A percentile compares a stretch with the other conserved stretches of the same genome.
Evolutionary conservation across 73 alveolate species (phyloP).

Genomic region (Paramecium sexaurelia): DNA sequence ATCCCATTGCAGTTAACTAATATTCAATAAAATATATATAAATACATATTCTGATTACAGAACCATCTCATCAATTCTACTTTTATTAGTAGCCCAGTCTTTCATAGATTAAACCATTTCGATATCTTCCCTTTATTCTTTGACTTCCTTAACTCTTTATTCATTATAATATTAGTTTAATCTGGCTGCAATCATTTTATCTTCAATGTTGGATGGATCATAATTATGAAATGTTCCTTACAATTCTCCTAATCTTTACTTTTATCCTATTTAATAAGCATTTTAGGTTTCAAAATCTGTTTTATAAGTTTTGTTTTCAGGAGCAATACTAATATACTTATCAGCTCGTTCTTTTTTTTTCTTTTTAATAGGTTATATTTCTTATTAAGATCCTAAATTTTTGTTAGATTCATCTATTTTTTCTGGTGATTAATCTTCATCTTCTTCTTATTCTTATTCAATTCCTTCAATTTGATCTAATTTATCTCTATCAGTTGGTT

Average conservation of each 20-base stretch:
- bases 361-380: not conserved
- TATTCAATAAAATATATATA: not conserved
- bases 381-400: not conserved
- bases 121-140: constrained; percentile 12
- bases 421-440: not conserved
- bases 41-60: constrained; percentile 31
- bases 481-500: constrained; percentile 4
- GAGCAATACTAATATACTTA: constrained; percentile 48
- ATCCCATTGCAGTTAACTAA: constrained; percentile 18
- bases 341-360: not conserved
- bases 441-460: not conserved
- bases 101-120: constrained; percentile 6
- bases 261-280: constrained; percentile 24
- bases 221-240: not conserved
- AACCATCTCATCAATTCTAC: constrained; percentile 48
- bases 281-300: constrained; percentile 24
- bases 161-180: not conserved
- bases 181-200: constrained; percentile 4
- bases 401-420: not conserved
- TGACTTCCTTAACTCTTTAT: not conserved
- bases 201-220: constrained; percentile 37
- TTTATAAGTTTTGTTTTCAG: not conserved
- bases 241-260: not conserved
- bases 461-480: not conserved
- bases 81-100: constrained; percentile 47